These are phyloP conservation scores for Nannochloropsis granulata DNA, from an alignment of 108 stramenopile genomes.

Conservation along the genomic window DNA sequence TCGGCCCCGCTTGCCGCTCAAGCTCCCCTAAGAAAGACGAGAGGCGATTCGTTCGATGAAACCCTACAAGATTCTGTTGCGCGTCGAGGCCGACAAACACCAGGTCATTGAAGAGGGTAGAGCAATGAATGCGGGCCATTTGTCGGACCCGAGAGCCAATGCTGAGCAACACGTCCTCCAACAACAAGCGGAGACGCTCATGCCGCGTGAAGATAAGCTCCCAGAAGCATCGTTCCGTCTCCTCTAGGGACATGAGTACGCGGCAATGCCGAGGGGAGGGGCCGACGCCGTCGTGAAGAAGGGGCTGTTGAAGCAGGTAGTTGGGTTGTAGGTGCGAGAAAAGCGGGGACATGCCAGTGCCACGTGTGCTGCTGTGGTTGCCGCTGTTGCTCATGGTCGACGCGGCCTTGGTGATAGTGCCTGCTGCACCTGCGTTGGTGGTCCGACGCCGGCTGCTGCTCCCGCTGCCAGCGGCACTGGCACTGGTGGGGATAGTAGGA, in stretches of 20 bases:
- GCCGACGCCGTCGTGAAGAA: neutral
- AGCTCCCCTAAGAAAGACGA: neutral
- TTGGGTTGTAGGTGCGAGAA: too few species aligned
- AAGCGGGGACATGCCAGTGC: too few species aligned
- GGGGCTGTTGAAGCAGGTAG: neutral
- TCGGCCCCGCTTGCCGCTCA: neutral
- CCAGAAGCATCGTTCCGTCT: neutral
- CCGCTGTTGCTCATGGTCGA: too few species aligned
- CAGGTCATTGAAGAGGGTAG: neutral
- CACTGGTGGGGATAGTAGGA: neutral
- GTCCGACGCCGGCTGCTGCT: neutral
- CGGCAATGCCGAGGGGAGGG: neutral
- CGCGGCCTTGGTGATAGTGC: neutral
- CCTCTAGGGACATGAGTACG: neutral
- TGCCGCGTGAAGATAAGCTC: neutral
- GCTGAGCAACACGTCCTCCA: neutral
- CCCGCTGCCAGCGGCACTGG: neutral
- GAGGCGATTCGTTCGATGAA: neutral
- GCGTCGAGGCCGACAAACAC: neutral
- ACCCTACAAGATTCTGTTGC: neutral
- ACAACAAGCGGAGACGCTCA: neutral
- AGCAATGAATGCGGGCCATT: neutral
- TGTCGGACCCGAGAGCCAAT: neutral
- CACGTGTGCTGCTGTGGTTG: too few species aligned
- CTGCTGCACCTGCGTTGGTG: neutral